A percentile compares a stretch with the other conserved stretches of the same genome.
Evolutionary conservation across 2,329 filamentous ascomycete genomes (phyloP).

Genomic region (Rosellinia necatrix): DNA sequence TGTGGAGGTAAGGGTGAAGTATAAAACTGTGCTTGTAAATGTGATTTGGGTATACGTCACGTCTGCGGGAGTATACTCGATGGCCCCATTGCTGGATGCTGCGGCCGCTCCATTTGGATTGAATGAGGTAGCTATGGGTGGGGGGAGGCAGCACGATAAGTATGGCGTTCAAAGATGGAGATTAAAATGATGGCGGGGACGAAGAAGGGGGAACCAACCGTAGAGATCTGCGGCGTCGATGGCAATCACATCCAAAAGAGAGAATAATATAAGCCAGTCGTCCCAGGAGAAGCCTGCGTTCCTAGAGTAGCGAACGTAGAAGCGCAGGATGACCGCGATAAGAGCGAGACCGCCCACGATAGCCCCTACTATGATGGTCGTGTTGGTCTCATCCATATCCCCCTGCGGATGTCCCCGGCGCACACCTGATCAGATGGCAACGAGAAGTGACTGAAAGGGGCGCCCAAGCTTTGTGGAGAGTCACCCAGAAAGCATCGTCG

Average conservation of each 20-base stretch:
- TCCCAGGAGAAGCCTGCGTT: conserved; percentile 19
- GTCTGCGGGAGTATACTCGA: conserved; percentile 30
- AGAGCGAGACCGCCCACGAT: conserved; percentile 10
- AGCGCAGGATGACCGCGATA: conserved; percentile 23
- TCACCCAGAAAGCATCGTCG: too few species aligned
- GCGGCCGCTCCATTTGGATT: conserved; percentile 25
- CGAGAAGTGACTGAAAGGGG: too few species aligned
- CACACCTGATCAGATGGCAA: too few species aligned
- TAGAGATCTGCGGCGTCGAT: conserved; percentile 20
- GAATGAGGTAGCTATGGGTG: conserved; percentile 4
- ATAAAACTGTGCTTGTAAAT: conserved; percentile 37
- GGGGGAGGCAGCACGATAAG: conserved; percentile 21
- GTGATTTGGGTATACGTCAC: conserved; percentile 25
- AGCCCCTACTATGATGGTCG: conserved; percentile 10
- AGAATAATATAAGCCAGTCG: conserved; percentile 26
- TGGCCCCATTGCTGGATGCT: conserved; percentile 23
- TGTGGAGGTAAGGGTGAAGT: conserved; percentile 37
- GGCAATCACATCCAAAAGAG: conserved; percentile 13
- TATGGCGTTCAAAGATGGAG: conserved; percentile 26
- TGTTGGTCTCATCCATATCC: conserved; percentile 14
- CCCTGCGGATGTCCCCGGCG: too few species aligned
- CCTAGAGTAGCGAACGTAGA: conserved; percentile 21
- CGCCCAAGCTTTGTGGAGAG: too few species aligned
- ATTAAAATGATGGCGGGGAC: neutral
- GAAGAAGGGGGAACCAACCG: conserved; percentile 8